Evolutionary conservation across 2,329 filamentous ascomycete species (phyloP).

Genomic region (Aspergillus transmontanensis): DNA sequence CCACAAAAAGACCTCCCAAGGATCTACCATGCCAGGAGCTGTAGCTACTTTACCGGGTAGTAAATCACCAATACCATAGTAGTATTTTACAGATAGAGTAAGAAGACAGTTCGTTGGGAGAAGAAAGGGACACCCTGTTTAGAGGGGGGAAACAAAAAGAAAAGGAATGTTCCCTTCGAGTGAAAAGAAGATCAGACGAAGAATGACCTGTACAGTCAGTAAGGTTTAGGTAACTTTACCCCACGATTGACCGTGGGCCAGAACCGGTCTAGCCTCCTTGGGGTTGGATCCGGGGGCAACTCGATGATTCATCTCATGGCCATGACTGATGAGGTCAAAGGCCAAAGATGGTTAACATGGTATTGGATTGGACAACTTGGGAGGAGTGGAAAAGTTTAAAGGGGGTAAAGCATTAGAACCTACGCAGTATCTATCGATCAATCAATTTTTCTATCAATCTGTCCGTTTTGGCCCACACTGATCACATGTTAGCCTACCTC

Average conservation of each 20-base stretch:
- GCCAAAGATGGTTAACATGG: too few species aligned
- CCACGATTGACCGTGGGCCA: constrained; percentile 27
- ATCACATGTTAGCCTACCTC: neutral
- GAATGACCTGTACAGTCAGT: neutral
- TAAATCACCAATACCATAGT: neutral
- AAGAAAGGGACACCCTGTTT: neutral
- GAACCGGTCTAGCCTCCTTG: constrained; percentile 18
- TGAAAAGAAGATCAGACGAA: neutral
- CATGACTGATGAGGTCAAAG: neutral
- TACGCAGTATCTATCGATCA: neutral
- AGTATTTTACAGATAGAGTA: neutral
- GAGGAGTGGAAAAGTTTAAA: too few species aligned
- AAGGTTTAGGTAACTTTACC: constrained; percentile 15
- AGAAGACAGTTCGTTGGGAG: neutral
- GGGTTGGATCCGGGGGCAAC: neutral
- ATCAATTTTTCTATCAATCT: neutral
- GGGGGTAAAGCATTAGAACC: neutral
- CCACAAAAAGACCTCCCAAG: neutral
- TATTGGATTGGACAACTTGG: too few species aligned
- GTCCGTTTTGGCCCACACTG: neutral
- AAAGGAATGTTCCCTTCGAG: neutral
- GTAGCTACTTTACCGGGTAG: neutral
- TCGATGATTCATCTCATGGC: constrained; percentile 8
- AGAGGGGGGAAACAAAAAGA: constrained; percentile 5
- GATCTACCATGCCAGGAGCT: neutral